phyloP scores from a whole-genome alignment of 352 stramenopile genomes.

The Phytophthora cactorum region DNA sequence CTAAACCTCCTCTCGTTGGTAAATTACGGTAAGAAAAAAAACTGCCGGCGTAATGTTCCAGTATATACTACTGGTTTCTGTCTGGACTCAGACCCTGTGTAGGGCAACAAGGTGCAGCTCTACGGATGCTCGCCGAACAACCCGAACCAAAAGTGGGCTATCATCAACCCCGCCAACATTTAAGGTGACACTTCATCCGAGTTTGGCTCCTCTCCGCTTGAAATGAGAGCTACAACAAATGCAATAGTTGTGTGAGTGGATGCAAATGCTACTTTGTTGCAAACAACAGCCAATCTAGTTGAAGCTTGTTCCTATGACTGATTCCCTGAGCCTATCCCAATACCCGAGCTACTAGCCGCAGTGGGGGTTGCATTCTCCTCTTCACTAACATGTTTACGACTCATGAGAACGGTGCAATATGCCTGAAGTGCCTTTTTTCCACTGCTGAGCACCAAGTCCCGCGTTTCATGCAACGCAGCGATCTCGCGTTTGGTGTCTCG shows the following conservation, averaged over 20 bases:
- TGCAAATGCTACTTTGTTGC: too few species aligned
- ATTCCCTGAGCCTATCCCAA: conserved; percentile 1
- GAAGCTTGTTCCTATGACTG: not conserved
- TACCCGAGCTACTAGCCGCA: not conserved
- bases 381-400: conserved; percentile 49
- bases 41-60: too few species aligned
- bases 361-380: conserved; percentile 32
- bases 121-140: conserved; percentile 62
- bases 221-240: not conserved
- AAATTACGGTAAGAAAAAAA: too few species aligned
- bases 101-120: conserved; percentile 67
- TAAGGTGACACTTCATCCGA: not conserved
- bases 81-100: conserved; percentile 52
- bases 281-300: too few species aligned
- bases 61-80: too few species aligned
- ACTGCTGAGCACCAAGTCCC: conserved; percentile 72
- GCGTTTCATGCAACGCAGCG: conserved; percentile 61
- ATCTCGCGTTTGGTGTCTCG: conserved; percentile 65
- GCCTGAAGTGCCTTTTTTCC: conserved; percentile 76
- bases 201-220: too few species aligned
- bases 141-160: conserved; percentile 63
- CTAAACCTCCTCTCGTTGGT: too few species aligned
- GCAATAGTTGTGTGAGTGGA: not conserved
- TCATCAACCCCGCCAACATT: conserved; percentile 19
- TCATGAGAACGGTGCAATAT: conserved; percentile 73